Percentiles rank a stretch among this genome's conserved stretches.
These are phyloP conservation scores for Mortierella sp. DNA, from an alignment of 371 early-diverging fungal species.

Conservation along the genomic window DNA sequence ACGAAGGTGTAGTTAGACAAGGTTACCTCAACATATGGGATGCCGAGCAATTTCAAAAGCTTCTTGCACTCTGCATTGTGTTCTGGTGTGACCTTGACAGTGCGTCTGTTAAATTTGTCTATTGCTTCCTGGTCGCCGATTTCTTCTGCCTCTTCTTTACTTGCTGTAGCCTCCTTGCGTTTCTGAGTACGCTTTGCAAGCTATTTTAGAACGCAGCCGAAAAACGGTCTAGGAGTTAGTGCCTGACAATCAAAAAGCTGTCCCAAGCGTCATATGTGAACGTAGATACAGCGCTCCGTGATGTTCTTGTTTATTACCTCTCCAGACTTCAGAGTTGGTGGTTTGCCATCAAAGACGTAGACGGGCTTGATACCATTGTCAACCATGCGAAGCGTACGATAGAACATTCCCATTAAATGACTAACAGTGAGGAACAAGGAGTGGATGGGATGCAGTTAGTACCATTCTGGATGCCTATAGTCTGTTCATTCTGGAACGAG, in stretches of 20 bases:
- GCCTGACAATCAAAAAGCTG: background rate
- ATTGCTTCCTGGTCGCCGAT: slow-evolving; percentile 88
- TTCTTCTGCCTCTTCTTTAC: slow-evolving; percentile 88
- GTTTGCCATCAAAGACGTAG: slow-evolving; percentile 99
- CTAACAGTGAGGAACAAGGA: slow-evolving; percentile 53
- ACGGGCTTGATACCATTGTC: slow-evolving; percentile 98
- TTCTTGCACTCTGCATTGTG: slow-evolving; percentile 97
- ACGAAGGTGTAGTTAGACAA: background rate
- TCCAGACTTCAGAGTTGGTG: slow-evolving; percentile 95
- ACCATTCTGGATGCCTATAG: no score
- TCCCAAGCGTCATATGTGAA: background rate
- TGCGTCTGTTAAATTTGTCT: slow-evolving; percentile 92
- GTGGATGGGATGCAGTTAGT: background rate
- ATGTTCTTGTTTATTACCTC: slow-evolving; percentile 72
- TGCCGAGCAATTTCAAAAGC: slow-evolving; percentile 95
- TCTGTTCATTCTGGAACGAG: background rate
- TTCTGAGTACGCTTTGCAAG: slow-evolving; percentile 90
- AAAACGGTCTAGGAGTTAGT: background rate
- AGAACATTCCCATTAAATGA: slow-evolving; percentile 99
- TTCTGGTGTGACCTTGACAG: slow-evolving; percentile 94
- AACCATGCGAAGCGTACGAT: slow-evolving; percentile 98
- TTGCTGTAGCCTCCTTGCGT: slow-evolving; percentile 88
- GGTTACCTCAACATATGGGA: slow-evolving; percentile 89
- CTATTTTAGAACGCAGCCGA: slow-evolving; percentile 49
- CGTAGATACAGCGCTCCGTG: background rate